Evolutionary conservation across 2,329 filamentous ascomycete species (phyloP).

Genomic region (Fusarium sp.): DNA sequence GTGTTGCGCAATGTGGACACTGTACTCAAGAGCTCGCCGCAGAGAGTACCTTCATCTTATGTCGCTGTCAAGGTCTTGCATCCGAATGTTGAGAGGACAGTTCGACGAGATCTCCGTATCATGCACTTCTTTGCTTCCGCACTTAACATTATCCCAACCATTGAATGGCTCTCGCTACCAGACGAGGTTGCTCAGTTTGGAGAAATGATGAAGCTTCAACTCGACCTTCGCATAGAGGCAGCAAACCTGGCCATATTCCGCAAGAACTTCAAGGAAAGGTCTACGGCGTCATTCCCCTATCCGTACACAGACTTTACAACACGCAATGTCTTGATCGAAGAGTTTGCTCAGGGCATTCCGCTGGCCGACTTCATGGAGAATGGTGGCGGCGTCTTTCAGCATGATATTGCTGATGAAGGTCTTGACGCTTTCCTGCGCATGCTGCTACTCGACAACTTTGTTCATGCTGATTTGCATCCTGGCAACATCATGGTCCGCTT

Average conservation of each 20-base stretch:
- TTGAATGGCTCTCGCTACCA: slow-evolving; percentile 96
- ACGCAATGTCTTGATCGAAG: slow-evolving; percentile 90
- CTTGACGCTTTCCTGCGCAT: slow-evolving; percentile 96
- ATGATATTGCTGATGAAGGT: slow-evolving; percentile 94
- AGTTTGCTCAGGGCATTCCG: slow-evolving; percentile 95
- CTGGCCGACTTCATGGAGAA: slow-evolving; percentile 90
- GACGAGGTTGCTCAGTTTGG: slow-evolving; percentile 95
- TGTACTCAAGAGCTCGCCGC: slow-evolving; percentile 86
- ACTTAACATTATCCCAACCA: slow-evolving; percentile 89
- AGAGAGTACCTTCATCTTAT: slow-evolving; percentile 87
- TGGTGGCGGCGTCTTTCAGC: slow-evolving; percentile 91
- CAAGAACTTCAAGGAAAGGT: slow-evolving; percentile 87
- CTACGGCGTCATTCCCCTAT: slow-evolving; percentile 96
- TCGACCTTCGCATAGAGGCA: slow-evolving; percentile 94
- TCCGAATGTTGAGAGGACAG: slow-evolving; percentile 88
- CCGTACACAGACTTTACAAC: slow-evolving; percentile 95
- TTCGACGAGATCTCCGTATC: slow-evolving; percentile 90
- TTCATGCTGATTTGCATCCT: slow-evolving; percentile 95
- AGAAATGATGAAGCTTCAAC: slow-evolving; percentile 98
- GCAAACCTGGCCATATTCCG: slow-evolving; percentile 91
- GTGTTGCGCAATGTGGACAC: slow-evolving; percentile 86
- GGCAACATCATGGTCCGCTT: slow-evolving; percentile 99
- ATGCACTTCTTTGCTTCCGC: slow-evolving; percentile 91
- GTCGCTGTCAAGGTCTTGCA: slow-evolving; percentile 97
- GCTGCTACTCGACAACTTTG: slow-evolving; percentile 96